These are phyloP conservation scores for Saccharomycopsis hybrid DNA, from an alignment of 1,139 yeast species.

Conservation along the genomic window DNA sequence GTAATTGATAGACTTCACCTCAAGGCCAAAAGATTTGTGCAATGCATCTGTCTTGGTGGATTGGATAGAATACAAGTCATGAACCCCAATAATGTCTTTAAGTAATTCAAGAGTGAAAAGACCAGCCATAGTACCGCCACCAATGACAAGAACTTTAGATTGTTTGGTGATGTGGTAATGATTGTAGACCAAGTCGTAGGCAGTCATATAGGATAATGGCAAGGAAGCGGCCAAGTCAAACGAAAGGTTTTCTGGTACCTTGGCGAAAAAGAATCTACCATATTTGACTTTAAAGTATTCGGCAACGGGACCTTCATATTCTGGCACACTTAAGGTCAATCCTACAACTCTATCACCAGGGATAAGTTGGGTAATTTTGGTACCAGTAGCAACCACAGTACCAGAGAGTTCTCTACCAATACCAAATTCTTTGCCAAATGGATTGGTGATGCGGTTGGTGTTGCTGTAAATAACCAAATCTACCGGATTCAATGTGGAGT, in stretches of 20 bases:
- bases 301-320: slow-evolving; percentile 35
- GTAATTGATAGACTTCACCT: slow-evolving; percentile 7
- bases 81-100: slow-evolving; percentile 7
- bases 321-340: slow-evolving; percentile 13
- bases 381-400: slow-evolving; percentile 42
- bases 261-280: slow-evolving; percentile 26
- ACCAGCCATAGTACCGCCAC: slow-evolving; percentile 57
- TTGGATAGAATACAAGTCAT: slow-evolving; percentile 38
- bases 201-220: slow-evolving; percentile 37
- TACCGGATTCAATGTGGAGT: slow-evolving; percentile 51
- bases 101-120: slow-evolving; percentile 38
- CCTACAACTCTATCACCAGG: slow-evolving; percentile 10
- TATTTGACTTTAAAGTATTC: slow-evolving; percentile 33
- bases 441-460: slow-evolving; percentile 26
- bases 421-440: slow-evolving; percentile 33
- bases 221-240: slow-evolving; percentile 38
- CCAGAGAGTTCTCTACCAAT: slow-evolving; percentile 54
- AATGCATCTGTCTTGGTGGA: slow-evolving; percentile 23
- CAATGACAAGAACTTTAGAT: slow-evolving; percentile 42
- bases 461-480: slow-evolving; percentile 33
- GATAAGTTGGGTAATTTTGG: slow-evolving; percentile 16
- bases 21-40: not conserved
- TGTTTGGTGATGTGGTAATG: slow-evolving; percentile 22
- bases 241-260: slow-evolving; percentile 34
- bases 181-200: slow-evolving; percentile 30